A percentile compares a stretch with the other conserved stretches of the same genome.
Evolutionary conservation across 257 asterid species (phyloP).

Genomic region (Solanum arcanum): DNA sequence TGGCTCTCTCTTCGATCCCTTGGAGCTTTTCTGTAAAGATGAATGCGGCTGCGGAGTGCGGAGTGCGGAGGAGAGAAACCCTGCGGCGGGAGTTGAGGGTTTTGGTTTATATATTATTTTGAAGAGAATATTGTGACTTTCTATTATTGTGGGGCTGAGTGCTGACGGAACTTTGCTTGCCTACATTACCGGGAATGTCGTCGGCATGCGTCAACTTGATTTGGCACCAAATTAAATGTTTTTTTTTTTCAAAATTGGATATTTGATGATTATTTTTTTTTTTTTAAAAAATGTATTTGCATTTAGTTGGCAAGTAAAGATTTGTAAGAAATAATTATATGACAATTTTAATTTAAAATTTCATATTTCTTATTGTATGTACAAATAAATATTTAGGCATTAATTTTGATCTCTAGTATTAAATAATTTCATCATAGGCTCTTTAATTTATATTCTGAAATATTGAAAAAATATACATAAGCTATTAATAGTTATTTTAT

Average conservation of each 20-base stretch:
- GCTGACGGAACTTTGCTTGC: constrained; percentile 18
- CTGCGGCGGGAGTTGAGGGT: constrained; percentile 17
- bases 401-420: not conserved
- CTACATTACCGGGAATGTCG: constrained; percentile 9
- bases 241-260: not conserved
- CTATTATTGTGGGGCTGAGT: not conserved
- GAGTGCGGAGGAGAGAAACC: constrained; percentile 20
- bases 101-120: not conserved
- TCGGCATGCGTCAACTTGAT: not conserved
- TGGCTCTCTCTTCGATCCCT: not conserved
- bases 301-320: not conserved
- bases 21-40: not conserved
- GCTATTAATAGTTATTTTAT: not conserved
- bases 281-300: not conserved
- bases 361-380: not conserved
- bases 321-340: not conserved
- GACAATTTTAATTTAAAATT: not conserved
- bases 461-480: no score
- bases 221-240: not conserved
- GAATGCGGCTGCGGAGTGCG: constrained; percentile 10
- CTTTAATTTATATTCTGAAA: not conserved
- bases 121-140: not conserved
- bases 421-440: not conserved
- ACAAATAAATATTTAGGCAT: not conserved
- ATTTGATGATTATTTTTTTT: not conserved